Evolutionary conservation across 108 stramenopile genomes (phyloP).

Genomic region (Pseudonitzschia pungens): DNA sequence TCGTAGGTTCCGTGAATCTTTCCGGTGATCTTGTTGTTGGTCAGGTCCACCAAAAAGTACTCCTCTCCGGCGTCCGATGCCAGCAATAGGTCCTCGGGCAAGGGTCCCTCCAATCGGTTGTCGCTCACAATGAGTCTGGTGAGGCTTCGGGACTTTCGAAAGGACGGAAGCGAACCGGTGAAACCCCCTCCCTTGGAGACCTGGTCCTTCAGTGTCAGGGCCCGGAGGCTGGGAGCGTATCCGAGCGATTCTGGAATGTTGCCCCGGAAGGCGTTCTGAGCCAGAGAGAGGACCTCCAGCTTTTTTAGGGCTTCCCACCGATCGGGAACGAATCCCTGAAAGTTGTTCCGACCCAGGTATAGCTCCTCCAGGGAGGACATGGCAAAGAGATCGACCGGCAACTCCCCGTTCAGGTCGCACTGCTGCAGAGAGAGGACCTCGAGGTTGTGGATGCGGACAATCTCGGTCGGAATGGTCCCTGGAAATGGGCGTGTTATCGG

Average conservation of each 20-base stretch:
- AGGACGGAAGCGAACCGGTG: slow-evolving; percentile 23
- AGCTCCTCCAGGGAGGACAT: slow-evolving; percentile 34
- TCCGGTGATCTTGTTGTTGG: slow-evolving; percentile 51
- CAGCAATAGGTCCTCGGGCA: slow-evolving; percentile 30
- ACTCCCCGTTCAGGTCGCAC: slow-evolving; percentile 33
- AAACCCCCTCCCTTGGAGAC: slow-evolving; percentile 33
- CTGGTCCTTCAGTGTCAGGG: slow-evolving; percentile 27
- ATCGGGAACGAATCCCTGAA: slow-evolving; percentile 31
- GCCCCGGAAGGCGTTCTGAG: slow-evolving; percentile 55
- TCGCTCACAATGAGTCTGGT: slow-evolving; percentile 8
- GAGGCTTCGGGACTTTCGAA: slow-evolving; percentile 27
- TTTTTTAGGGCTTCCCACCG: slow-evolving; percentile 19
- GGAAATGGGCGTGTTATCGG: slow-evolving; percentile 26
- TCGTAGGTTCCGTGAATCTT: slow-evolving; percentile 37
- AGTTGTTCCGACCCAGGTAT: slow-evolving; percentile 27
- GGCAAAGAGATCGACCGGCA: slow-evolving; percentile 40
- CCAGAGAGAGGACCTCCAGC: slow-evolving; percentile 23
- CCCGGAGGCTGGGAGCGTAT: slow-evolving; percentile 29
- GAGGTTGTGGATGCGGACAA: slow-evolving; percentile 16
- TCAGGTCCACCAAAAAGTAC: slow-evolving; percentile 28
- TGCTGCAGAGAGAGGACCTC: slow-evolving; percentile 16
- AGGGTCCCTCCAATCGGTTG: slow-evolving; percentile 28
- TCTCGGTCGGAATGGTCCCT: slow-evolving; percentile 24
- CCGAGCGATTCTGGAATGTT: slow-evolving; percentile 49
- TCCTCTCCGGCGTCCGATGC: slow-evolving; percentile 8